phyloP scores from a whole-genome alignment of 805 yeast genomes.

The Candida dendrica region DNA sequence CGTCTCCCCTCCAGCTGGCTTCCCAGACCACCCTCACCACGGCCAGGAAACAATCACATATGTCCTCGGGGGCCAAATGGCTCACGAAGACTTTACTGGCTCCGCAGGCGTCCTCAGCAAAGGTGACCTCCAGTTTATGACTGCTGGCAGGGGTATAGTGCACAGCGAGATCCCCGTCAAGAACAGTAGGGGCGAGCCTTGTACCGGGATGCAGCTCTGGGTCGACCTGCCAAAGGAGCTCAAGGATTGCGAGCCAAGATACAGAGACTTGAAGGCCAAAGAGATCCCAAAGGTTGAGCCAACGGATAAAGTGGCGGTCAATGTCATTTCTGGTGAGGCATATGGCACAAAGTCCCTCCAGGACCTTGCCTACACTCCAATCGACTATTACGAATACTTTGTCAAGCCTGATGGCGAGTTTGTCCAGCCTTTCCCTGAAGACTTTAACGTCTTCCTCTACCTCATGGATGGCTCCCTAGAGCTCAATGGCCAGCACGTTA shows the following conservation, averaged over 20 bases:
- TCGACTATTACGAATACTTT: conserved; percentile 61
- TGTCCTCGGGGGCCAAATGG: conserved; percentile 56
- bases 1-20: conserved; percentile 59
- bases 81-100: conserved; percentile 86
- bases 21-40: conserved; percentile 79
- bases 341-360: conserved; percentile 69
- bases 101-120: conserved; percentile 66
- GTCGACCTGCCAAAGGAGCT: conserved; percentile 66
- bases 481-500: conserved; percentile 35
- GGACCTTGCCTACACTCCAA: conserved; percentile 78
- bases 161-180: conserved; percentile 82
- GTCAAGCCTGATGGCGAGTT: conserved; percentile 61
- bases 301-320: conserved; percentile 54
- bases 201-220: conserved; percentile 79
- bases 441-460: conserved; percentile 66
- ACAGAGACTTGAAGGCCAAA: conserved; percentile 62
- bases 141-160: conserved; percentile 83
- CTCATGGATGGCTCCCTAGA: conserved; percentile 52
- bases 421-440: conserved; percentile 48
- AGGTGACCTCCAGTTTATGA: conserved; percentile 91
- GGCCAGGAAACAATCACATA: conserved; percentile 80
- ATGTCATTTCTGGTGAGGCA: conserved; percentile 71
- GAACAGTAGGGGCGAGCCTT: conserved; percentile 38
- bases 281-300: conserved; percentile 69
- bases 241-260: conserved; percentile 63